Conservation (phyloP, 495 filamentous ascomycete species). For the Aspergillus cristatus region DNA sequence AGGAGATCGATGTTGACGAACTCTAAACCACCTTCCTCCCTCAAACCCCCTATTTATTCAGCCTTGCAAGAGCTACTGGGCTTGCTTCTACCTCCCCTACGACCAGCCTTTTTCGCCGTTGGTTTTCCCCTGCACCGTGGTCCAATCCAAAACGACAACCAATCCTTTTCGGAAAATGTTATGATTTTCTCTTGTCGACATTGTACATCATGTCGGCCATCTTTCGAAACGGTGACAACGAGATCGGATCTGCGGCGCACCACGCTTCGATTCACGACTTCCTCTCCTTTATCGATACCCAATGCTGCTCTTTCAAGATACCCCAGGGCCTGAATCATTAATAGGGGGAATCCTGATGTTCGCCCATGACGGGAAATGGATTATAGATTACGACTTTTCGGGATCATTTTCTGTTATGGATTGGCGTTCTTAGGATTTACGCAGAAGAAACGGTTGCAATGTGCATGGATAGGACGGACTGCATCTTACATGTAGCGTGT, state of each 20-base stretch:
- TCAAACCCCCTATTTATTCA: conserved; percentile 18
- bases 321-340: conserved; percentile 19
- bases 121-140: conserved; percentile 10
- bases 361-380: conserved; percentile 6
- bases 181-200: too few relatives aligned
- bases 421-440: conserved; percentile 11
- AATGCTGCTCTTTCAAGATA: conserved; percentile 5
- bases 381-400: conserved; percentile 2
- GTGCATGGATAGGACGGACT: conserved; percentile 23
- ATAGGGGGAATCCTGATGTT: conserved; percentile 9
- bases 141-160: not conserved
- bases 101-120: conserved; percentile 14
- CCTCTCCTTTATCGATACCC: conserved; percentile 1
- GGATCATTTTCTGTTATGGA: conserved; percentile 11
- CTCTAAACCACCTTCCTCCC: conserved; percentile 39
- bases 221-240: conserved; percentile 2
- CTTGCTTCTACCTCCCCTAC: conserved; percentile 11
- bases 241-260: conserved; percentile 7
- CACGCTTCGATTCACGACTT: conserved; percentile 7
- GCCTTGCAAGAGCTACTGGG: conserved; percentile 30
- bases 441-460: conserved; percentile 26
- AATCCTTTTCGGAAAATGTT: too few relatives aligned
- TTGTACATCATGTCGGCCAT: not conserved
- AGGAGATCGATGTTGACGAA: conserved; percentile 53
- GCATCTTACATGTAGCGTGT: conserved; percentile 18